phyloP scores from a whole-genome alignment of 2,329 filamentous ascomycete species.

The Hypoxylon sp. region DNA sequence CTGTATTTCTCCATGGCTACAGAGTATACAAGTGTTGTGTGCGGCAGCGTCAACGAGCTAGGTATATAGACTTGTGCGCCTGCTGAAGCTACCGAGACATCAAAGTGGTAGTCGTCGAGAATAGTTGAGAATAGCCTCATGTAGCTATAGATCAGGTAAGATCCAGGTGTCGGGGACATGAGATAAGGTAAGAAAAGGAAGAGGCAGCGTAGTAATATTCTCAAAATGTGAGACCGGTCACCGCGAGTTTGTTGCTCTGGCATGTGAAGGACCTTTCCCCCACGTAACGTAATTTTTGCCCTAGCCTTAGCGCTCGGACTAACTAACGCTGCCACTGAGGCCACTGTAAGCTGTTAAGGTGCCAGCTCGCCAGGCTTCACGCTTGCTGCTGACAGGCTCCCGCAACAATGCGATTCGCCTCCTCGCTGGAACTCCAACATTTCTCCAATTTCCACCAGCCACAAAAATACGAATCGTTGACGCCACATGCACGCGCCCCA shows the following conservation, averaged over 20 bases:
- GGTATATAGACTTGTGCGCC: not conserved
- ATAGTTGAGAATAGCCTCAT: not conserved
- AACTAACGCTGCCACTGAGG: not conserved
- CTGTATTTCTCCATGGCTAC: constrained; percentile 88
- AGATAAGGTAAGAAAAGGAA: not conserved
- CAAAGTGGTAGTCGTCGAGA: not conserved
- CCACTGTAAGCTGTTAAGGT: too few species aligned
- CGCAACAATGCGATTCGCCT: too few species aligned
- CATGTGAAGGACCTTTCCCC: constrained; percentile 28
- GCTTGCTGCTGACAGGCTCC: too few species aligned
- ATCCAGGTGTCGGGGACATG: not conserved
- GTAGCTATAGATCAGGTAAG: not conserved
- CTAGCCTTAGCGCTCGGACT: not conserved
- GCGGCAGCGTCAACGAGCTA: not conserved
- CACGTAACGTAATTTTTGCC: constrained; percentile 3
- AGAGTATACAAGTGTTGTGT: not conserved
- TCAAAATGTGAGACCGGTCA: constrained; percentile 15
- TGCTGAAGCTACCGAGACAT: constrained; percentile 1
- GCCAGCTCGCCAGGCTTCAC: too few species aligned
- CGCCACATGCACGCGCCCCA: not conserved
- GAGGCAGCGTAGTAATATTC: constrained; percentile 3
- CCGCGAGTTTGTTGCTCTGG: constrained; percentile 17
- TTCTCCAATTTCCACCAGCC: not conserved
- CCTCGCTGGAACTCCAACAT: not conserved
- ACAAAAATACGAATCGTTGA: too few species aligned